phyloP scores from a whole-genome alignment of 2,329 filamentous ascomycete species.

The Colletotrichum cordylinicola region DNA sequence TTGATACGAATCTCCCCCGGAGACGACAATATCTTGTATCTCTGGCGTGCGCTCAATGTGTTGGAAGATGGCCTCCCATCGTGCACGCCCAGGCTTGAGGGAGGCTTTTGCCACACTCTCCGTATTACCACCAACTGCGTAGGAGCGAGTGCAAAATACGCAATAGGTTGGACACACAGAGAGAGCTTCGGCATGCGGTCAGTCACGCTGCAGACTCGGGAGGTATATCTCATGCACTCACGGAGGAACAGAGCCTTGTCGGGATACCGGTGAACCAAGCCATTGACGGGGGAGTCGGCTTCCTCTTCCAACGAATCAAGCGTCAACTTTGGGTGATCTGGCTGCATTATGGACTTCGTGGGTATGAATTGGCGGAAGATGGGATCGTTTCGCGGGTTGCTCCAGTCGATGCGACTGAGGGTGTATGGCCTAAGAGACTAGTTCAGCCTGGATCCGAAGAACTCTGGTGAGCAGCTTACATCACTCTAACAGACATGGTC shows the following conservation, averaged over 20 bases:
- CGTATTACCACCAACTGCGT: conserved; percentile 62
- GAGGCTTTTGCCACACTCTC: conserved; percentile 52
- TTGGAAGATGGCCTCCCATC: conserved; percentile 62
- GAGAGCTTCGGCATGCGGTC: conserved; percentile 45
- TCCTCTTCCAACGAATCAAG: conserved; percentile 66
- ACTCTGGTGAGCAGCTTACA: conserved; percentile 36
- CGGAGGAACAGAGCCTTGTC: conserved; percentile 68
- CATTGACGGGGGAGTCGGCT: conserved; percentile 59
- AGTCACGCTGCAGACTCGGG: neutral
- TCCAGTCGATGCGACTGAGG: conserved; percentile 64
- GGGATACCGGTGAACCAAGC: conserved; percentile 67
- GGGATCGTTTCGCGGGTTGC: conserved; percentile 62
- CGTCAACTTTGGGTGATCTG: conserved; percentile 59
- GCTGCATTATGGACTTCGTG: conserved; percentile 54
- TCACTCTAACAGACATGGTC: conserved; percentile 66
- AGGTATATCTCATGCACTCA: conserved; percentile 35
- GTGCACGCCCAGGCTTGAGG: conserved; percentile 41
- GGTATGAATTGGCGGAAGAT: conserved; percentile 67
- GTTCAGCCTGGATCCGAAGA: neutral
- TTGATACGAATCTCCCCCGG: conserved; percentile 67
- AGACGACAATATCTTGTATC: conserved; percentile 66
- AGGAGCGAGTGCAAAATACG: conserved; percentile 66
- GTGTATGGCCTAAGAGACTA: conserved; percentile 56
- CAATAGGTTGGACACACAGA: conserved; percentile 69
- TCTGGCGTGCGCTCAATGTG: conserved; percentile 58